Evolutionary conservation across 2,329 filamentous ascomycete genomes (phyloP), one percentile per base, ranked within the genome.

Genomic region (Pezicula radicicola): DNA sequence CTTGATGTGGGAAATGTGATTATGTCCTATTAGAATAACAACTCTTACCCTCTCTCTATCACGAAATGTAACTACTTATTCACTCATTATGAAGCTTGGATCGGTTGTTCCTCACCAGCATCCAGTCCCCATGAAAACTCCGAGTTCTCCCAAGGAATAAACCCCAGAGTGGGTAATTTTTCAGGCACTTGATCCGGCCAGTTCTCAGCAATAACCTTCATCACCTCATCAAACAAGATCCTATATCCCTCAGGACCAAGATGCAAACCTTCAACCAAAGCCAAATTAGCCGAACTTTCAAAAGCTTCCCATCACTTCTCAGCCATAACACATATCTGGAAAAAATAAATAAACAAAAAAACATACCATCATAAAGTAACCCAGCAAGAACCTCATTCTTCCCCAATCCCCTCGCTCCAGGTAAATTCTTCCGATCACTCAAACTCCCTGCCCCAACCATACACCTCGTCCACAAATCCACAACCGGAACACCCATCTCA

Each of bases 401-500:
- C 21, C 42, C 42, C 13, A 45, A 33, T 13, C n/a, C 42, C 18
- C 28, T 45, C 3, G 49, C 46, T 4, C 49, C 49, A 28, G 49
- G 49, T 15, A 46, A 25, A 6, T 30, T 44, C 49, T 18, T 40
- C 16, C 35, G 19, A 30, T 16, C 21, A 8, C 8, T 44, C 50
- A 13, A 28, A 28, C 19, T 42, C 37, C 50, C 50, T 15, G 68
- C 92, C 78, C 80, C 76, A 51, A 81, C 76, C 84, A 95, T 89
- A 60, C 96, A 79, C 0, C 81, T 81, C 55, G 82, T 80, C 81
- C 89, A 93, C 1, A 96, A 76, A 67, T 97, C 89, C 18, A 94
- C 72, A 2, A 91, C 79, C 0, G 82, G 77, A 3, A 91, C 58
- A 9, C 68, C 51, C 13, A 27, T 36, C 21, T 53, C 33, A 16